These are phyloP conservation scores for Lepidium africanum DNA, from an alignment of 345 rosid species.

Conservation along the genomic window DNA sequence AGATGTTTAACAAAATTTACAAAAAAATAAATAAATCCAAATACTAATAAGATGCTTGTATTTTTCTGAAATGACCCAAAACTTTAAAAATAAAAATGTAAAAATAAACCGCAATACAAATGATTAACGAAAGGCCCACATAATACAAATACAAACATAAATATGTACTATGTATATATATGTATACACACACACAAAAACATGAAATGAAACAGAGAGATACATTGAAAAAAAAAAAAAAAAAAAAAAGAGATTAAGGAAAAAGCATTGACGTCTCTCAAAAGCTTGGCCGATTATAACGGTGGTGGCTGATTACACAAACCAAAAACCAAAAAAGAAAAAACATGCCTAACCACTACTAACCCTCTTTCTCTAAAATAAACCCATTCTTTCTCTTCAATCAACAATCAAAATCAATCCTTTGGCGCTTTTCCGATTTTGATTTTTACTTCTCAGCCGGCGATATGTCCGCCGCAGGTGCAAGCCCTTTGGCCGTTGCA, in stretches of 20 bases:
- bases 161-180: neutral
- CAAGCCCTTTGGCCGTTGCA: conserved; percentile 39
- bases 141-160: neutral
- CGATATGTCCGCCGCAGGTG: conserved; percentile 53
- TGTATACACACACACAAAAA: neutral
- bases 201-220: neutral
- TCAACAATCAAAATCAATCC: neutral
- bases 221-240: too few relatives aligned
- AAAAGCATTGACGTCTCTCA: conserved; percentile 24
- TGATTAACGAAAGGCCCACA: conserved; percentile 16
- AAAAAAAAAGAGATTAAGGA: neutral
- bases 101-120: too few relatives aligned
- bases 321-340: neutral
- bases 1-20: too few relatives aligned
- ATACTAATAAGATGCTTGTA: too few relatives aligned
- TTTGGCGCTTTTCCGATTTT: conserved; percentile 9
- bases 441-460: conserved; percentile 13
- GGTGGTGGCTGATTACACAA: conserved; percentile 21
- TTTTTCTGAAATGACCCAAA: too few relatives aligned
- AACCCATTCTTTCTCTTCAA: too few relatives aligned
- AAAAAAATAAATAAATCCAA: too few relatives aligned
- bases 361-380: conserved; percentile 2
- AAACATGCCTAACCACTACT: conserved; percentile 23
- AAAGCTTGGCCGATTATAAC: conserved; percentile 20
- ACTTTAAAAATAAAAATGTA: too few relatives aligned